These are phyloP conservation scores for Hypoxylon sp. DNA, from an alignment of 2,329 filamentous ascomycete genomes.

Conservation along the genomic window DNA sequence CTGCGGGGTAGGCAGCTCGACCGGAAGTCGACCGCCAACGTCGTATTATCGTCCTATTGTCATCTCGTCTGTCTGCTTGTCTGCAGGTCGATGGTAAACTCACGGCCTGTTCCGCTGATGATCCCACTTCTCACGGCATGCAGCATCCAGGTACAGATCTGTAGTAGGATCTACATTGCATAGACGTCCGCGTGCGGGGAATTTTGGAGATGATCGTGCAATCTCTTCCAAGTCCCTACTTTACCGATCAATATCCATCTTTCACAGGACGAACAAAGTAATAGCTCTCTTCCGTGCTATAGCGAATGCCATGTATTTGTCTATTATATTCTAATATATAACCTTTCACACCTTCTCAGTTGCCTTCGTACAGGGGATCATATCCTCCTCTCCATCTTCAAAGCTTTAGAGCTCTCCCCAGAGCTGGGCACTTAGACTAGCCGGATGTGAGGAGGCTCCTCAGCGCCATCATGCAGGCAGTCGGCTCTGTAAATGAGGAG, in stretches of 20 bases:
- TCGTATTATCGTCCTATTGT: too few species aligned
- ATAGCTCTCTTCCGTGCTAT: neutral
- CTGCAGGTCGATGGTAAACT: neutral
- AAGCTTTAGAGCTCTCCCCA: neutral
- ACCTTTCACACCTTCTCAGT: neutral
- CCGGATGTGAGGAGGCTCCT: neutral
- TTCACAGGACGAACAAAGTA: neutral
- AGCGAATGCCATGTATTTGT: neutral
- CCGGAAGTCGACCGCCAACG: neutral
- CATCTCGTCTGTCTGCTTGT: too few species aligned
- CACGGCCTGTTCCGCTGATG: too few species aligned
- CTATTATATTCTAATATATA: neutral
- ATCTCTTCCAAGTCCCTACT: conserved; percentile 1
- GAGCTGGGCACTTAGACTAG: neutral
- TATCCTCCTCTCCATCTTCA: neutral
- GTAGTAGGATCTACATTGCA: conserved; percentile 29
- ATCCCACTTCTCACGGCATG: neutral
- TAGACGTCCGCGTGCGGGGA: conserved; percentile 22
- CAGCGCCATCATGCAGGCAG: conserved; percentile 8
- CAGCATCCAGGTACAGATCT: too few species aligned
- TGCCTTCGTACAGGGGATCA: too few species aligned
- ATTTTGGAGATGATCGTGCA: conserved; percentile 10
- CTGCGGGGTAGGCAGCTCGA: conserved; percentile 14
- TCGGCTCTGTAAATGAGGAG: conserved; percentile 15
- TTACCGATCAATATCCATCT: conserved; percentile 4